These are phyloP conservation scores for Cystobasidiaceae sp. DNA, from an alignment of 1,284 basidiomycete species.

Conservation along the genomic window DNA sequence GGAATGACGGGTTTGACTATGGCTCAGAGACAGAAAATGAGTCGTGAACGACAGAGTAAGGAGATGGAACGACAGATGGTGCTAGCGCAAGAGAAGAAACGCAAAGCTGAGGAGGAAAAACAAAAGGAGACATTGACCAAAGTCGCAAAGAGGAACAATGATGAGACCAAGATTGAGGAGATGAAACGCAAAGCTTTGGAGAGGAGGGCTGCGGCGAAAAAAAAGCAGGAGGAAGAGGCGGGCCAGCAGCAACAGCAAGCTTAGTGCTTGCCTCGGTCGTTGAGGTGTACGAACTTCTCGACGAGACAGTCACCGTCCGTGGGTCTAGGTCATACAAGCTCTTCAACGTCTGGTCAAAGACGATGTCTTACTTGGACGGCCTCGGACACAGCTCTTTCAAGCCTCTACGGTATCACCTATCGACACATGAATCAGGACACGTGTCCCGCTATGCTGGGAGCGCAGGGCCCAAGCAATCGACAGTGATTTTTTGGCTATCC, in stretches of 20 bases:
- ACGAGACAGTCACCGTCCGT: too few relatives aligned
- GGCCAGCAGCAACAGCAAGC: not conserved
- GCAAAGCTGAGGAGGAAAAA: conserved; percentile 40
- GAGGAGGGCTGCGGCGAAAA: conserved; percentile 34
- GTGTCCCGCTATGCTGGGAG: too few relatives aligned
- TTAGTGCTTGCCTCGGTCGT: not conserved
- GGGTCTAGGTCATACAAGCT: too few relatives aligned
- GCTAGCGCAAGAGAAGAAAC: conserved; percentile 37
- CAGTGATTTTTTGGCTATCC: too few relatives aligned
- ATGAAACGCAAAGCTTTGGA: conserved; percentile 41
- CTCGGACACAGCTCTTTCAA: too few relatives aligned
- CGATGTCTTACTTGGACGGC: too few relatives aligned
- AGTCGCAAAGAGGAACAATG: conserved; percentile 38
- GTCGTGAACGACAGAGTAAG: conserved; percentile 38
- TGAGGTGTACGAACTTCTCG: too few relatives aligned
- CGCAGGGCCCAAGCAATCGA: too few relatives aligned
- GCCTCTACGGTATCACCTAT: too few relatives aligned
- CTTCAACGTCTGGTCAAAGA: too few relatives aligned
- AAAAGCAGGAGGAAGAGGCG: not conserved
- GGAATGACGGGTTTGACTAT: conserved; percentile 32
- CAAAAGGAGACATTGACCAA: conserved; percentile 33
- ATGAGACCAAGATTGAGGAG: conserved; percentile 39
- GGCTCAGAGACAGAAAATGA: conserved; percentile 33
- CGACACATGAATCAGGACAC: too few relatives aligned
- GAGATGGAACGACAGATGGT: conserved; percentile 41